A percentile compares a stretch with the other conserved stretches of the same genome.
Conservation (phyloP, 768 basidiomycete species). For the Macrolepiota fuliginosa region DNA sequence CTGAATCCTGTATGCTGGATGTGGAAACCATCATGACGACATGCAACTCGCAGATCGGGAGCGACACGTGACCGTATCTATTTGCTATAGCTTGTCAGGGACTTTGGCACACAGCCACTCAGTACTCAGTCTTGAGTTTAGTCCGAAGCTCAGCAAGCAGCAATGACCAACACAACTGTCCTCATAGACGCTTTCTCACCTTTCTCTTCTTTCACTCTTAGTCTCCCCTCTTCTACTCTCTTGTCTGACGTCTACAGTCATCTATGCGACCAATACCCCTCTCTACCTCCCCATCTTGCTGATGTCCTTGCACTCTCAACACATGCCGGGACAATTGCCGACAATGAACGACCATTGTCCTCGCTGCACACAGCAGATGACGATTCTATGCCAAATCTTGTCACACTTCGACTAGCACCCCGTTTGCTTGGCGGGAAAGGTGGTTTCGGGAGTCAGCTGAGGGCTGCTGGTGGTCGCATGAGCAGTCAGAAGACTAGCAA, state of each 20-base stretch:
- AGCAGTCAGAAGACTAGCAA: constrained; percentile 93
- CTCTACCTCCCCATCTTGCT: constrained; percentile 29
- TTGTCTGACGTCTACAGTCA: constrained; percentile 29
- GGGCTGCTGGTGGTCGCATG: constrained; percentile 98
- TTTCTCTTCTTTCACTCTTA: constrained; percentile 33
- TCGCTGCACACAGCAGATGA: constrained; percentile 25
- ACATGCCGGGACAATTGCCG: constrained; percentile 32
- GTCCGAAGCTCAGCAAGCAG: background rate
- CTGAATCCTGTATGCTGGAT: too few relatives aligned
- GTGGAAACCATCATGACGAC: background rate
- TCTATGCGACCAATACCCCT: constrained; percentile 32
- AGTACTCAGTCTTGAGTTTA: background rate
- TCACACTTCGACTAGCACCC: constrained; percentile 74
- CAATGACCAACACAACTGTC: constrained; percentile 27
- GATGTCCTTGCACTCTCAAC: constrained; percentile 34
- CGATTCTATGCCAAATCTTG: constrained; percentile 28
- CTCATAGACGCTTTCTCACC: constrained; percentile 40
- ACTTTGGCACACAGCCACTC: background rate
- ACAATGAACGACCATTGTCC: constrained; percentile 18
- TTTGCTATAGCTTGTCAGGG: background rate
- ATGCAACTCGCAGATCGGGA: background rate
- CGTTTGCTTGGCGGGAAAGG: constrained; percentile 90
- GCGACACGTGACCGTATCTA: background rate
- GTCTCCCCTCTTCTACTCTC: constrained; percentile 25
- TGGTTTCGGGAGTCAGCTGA: constrained; percentile 93